Percentiles rank a stretch among this genome's conserved stretches.
phyloP scores from a whole-genome alignment of 2,329 filamentous ascomycete species.

The Botrytis paeoniae region DNA sequence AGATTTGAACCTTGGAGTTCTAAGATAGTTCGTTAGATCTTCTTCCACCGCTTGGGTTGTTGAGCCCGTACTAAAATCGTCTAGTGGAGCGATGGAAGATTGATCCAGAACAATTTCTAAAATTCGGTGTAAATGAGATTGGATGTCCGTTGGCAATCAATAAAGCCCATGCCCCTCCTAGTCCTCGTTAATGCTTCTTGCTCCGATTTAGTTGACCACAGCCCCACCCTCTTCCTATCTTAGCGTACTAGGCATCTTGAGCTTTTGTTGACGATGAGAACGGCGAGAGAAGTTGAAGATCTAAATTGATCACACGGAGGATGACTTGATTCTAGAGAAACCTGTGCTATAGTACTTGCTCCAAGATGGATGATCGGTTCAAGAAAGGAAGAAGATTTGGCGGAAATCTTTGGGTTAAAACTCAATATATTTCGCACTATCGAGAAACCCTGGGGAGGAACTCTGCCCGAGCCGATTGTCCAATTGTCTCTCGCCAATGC shows the following conservation, averaged over 20 bases:
- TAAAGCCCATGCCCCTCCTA: slow-evolving; percentile 5
- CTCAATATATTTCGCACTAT: not conserved
- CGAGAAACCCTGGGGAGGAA: not conserved
- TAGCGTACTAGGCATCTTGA: slow-evolving; percentile 1
- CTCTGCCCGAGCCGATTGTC: not conserved
- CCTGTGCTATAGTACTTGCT: not conserved
- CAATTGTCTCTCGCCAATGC: not conserved
- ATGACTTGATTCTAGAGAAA: not conserved
- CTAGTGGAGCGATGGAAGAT: slow-evolving; percentile 11
- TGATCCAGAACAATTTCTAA: slow-evolving; percentile 18
- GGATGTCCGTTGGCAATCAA: slow-evolving; percentile 16
- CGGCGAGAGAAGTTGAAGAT: not conserved
- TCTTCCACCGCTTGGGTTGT: slow-evolving; percentile 14
- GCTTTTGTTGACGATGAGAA: not conserved
- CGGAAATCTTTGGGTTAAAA: not conserved
- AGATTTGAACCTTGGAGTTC: not conserved
- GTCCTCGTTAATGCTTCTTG: slow-evolving; percentile 11
- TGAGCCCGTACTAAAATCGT: slow-evolving; percentile 7
- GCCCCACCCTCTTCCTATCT: slow-evolving; percentile 16
- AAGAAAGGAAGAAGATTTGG: slow-evolving; percentile 2
- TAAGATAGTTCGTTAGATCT: slow-evolving; percentile 4
- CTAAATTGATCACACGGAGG: not conserved
- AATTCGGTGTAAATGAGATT: slow-evolving; percentile 15
- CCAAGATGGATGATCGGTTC: not conserved
- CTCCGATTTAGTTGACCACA: slow-evolving; percentile 3